Evolutionary conservation across 2,329 filamentous ascomycete species (phyloP), one percentile per base, ranked within the genome.

Genomic region (Ilyonectria robusta): DNA sequence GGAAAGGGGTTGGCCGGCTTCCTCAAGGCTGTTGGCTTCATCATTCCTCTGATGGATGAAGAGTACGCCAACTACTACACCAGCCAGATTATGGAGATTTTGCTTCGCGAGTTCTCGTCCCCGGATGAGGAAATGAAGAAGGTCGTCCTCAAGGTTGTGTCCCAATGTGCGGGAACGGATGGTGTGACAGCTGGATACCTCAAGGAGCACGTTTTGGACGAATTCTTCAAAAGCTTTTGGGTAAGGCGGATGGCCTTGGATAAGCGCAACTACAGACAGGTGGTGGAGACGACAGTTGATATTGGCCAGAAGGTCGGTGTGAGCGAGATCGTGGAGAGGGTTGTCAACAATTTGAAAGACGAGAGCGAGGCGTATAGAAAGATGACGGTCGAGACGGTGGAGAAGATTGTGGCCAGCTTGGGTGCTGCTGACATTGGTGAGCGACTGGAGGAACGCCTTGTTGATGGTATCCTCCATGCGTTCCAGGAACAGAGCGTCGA

Each of bases 61-160:
- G 96, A 99, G 78, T 98, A 98, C 80, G 95, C 96, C 82, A 98
- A 98, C 80, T 99, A 99, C 84, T 99, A 99, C 78, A 98, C 96
- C 9, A 94, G 91, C 73, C 95, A 99, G 81, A 98, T 99, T 76
- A 98, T 99, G 95, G 96, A 98, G 81, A 98, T 98, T 76, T 85
- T 99, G 15, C 89, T 98, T 33, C 91, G 96, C 76, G 96, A 99
- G 79, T 99, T 99, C 77, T 93, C 94, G 7, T 98, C 95, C 1
- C 96, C 96, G 0, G 96, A 99, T 72, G 96, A 99, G 81, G 96
- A 99, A 82, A 99, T 99, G 96, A 99, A 98, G 84, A 99, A 99
- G 84, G 96, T 99, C 1, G 96, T 99, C 8, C 85, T 99, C 65
- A 98, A 98, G 82, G 96, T 99, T 31, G 91, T 99, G 17, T 98